A percentile compares a stretch with the other conserved stretches of the same genome.
These are phyloP conservation scores for Lasiodiplodia theobromae DNA, from an alignment of 2,329 filamentous ascomycete genomes.

Conservation along the genomic window DNA sequence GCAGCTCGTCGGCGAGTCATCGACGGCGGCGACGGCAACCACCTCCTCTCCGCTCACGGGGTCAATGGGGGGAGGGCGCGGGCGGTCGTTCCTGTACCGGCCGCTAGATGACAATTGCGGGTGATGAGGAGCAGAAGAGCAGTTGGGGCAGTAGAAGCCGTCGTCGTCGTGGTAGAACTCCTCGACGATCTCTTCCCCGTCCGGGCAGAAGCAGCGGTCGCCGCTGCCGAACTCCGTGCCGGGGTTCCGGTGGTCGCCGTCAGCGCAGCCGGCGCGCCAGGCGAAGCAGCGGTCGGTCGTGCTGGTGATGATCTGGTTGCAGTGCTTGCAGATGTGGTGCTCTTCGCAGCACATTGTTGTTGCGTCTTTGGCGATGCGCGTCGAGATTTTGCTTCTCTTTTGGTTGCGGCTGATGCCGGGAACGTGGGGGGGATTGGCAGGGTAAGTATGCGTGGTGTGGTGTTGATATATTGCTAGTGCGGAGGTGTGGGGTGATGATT, in stretches of 20 bases:
- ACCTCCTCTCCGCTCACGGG: conserved; percentile 8
- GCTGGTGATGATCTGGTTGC: conserved; percentile 2
- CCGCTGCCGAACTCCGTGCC: conserved; percentile 20
- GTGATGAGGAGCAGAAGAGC: neutral
- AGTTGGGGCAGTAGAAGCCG: conserved; percentile 10
- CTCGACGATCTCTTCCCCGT: conserved; percentile 24
- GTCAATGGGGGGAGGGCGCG: conserved; percentile 3
- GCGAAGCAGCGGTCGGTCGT: conserved; percentile 16
- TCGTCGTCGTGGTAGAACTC: conserved; percentile 20
- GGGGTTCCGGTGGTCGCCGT: neutral
- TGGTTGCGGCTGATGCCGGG: too few species aligned
- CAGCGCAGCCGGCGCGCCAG: neutral
- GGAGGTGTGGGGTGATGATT: too few species aligned
- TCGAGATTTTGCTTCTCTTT: neutral
- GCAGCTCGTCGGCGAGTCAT: neutral
- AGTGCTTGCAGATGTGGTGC: conserved; percentile 12
- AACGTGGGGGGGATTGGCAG: too few species aligned
- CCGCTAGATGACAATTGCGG: neutral
- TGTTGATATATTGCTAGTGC: too few species aligned
- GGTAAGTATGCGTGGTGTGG: too few species aligned
- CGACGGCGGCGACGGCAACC: neutral
- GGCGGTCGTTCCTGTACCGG: neutral
- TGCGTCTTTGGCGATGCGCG: neutral
- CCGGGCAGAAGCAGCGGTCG: conserved; percentile 10
- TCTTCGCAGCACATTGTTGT: conserved; percentile 20